Evolutionary conservation across 1,139 yeast species (phyloP), one percentile per base, ranked within the genome.

Genomic region (Taphrina deformans): DNA sequence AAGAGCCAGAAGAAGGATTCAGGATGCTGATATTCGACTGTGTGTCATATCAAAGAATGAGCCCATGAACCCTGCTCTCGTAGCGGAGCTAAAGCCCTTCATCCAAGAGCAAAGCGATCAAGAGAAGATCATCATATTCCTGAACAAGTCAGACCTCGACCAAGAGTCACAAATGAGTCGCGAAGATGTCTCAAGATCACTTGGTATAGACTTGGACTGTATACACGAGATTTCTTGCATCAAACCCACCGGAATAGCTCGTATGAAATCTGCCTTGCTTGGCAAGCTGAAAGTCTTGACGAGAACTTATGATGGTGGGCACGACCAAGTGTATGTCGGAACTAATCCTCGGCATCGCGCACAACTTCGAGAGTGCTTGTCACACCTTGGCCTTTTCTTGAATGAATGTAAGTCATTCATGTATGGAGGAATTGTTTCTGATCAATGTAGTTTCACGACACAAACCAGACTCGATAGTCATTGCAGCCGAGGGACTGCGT

Each of bases 401-500:
- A 12, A 26, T 26, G 35, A 48, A 27, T 27, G 53, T 48, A 14
- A 48, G 53, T 48, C 33, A n/a, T n/a, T 18, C n/a, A 14, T 24
- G n/a, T 6, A 18, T 2, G 29, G 5, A 21, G n/a, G 27, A 21
- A 23, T 6, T 24, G 16, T 1, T 7, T 3, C 50, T 44, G 29
- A 44, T 24, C 16, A 12, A 26, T 10, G 10, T 48, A 48, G 53
- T 27, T 38, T 26, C 23, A 10, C 21, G 12, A 16, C 23, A 26
- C 21, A 16, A 23, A 12, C 35, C 53, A 10, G 53, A 48, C 18
- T 48, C 53, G 4, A 85, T 90, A 1, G 96, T 90, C 0, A 75
- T 91, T 55, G 96, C 96, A 0, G 79, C 89, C 0, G 97, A 93
- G 68, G 86, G 88, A 67, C 79, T 93, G 51, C 81, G 83, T 62